Evolutionary conservation across 2,329 filamentous ascomycete species (phyloP), one percentile per base, ranked within the genome.

Genomic region (Simplicillium aogashimaense): DNA sequence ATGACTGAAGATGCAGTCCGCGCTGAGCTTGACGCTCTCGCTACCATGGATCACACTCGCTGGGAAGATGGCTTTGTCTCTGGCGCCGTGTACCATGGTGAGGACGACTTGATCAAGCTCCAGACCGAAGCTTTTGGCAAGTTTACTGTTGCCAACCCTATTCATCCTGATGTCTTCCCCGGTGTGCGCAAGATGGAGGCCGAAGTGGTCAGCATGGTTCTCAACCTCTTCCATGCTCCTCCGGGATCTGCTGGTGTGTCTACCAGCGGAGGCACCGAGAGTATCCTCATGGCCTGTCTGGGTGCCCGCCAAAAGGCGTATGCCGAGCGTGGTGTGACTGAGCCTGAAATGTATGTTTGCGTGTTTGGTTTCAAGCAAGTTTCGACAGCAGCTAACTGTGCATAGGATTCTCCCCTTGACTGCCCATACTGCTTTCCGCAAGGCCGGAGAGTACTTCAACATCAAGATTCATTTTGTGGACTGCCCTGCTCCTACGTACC

Each of bases 121-220:
- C 92, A 98, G 67, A 85, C 86, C 6, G 86, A 95, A 58, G 90
- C 92, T 1, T 97, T 90, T 70, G 84, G 85, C 48, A 84, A 85
- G 61, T 98, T 98, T 60, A 90, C 88, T 38, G 92, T 98, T 25
- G 77, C 88, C 31, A 98, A 98, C 61, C 92, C 92, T 3, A 92
- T 98, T 50, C 92, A 98, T 60, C 92, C 92, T 7, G 92, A 98
- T 64, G 90, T 98, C 34, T 98, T 98, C 65, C 92, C 92, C 13
- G 92, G 90, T 20, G 89, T 98, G 39, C 74, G 92, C 53, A 98
- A 98, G 76, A 98, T 98, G 92, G 92, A 98, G 69, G 90, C 92
- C 35, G 92, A 98, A 67, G 71, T 98, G 45, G 92, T 98, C 39
- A 84, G 89, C 49, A 98, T 98, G 90, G 88, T 94, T 25, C 68